Percentiles rank a stretch among this genome's conserved stretches.
These are phyloP conservation scores for Phyllostachys edulis DNA, from an alignment of 176 grass and related monocot genomes.

Conservation along the genomic window DNA sequence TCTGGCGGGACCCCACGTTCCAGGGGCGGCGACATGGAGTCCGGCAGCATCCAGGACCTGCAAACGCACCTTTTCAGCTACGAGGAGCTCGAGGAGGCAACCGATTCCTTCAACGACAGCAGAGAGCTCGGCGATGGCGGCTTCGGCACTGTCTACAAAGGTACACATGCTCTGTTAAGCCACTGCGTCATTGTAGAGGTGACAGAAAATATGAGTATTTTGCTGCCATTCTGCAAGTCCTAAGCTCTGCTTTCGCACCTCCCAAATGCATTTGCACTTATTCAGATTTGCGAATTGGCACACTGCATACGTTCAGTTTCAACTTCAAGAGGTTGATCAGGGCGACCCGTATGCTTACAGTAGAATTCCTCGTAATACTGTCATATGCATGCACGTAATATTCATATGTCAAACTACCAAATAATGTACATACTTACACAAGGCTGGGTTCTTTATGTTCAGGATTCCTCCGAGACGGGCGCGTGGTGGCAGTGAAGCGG, in stretches of 20 bases:
- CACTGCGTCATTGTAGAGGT: background rate
- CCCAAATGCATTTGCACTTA: background rate
- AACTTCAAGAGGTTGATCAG: background rate
- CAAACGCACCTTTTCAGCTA: slow-evolving; percentile 65
- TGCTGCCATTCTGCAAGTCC: background rate
- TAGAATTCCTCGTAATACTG: background rate
- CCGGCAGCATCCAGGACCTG: slow-evolving; percentile 40
- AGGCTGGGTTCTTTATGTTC: background rate
- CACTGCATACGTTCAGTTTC: background rate
- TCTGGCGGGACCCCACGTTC: slow-evolving; percentile 40
- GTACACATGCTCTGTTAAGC: slow-evolving; percentile 30
- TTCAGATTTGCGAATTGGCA: background rate
- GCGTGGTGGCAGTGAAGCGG: slow-evolving; percentile 83
- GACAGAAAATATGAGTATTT: background rate
- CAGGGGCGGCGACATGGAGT: slow-evolving; percentile 45
- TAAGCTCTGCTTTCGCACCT: background rate
- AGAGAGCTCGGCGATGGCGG: slow-evolving; percentile 85
- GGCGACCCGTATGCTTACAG: background rate
- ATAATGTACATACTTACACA: background rate
- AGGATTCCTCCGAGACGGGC: slow-evolving; percentile 77
- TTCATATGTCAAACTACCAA: background rate
- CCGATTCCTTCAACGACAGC: slow-evolving; percentile 54
- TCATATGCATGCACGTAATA: background rate
- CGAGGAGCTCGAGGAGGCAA: slow-evolving; percentile 79
- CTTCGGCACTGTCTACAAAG: slow-evolving; percentile 94